These are phyloP conservation scores for Ilyonectria robusta DNA, from an alignment of 2,329 filamentous ascomycete species.

Conservation along the genomic window DNA sequence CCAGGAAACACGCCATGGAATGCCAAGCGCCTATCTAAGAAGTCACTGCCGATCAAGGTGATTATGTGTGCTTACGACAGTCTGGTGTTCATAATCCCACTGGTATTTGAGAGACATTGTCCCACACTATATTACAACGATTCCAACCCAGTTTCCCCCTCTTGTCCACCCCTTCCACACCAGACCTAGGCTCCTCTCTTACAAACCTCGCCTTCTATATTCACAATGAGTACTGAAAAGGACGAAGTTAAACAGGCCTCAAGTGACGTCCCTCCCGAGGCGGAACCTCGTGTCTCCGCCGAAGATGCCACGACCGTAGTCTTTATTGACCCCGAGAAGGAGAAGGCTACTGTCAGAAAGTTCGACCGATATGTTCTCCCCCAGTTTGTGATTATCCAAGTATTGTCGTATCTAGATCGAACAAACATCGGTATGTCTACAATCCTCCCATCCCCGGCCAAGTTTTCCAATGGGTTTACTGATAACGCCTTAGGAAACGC, in stretches of 20 bases:
- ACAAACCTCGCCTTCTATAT: neutral
- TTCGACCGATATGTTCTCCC: conserved; percentile 7
- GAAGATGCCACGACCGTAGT: conserved; percentile 3
- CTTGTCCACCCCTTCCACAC: neutral
- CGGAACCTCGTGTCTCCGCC: neutral
- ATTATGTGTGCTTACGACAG: neutral
- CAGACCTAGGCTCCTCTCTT: neutral
- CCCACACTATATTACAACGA: neutral
- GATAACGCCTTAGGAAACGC: conserved; percentile 10
- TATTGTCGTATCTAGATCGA: conserved; percentile 10
- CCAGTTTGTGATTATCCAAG: conserved; percentile 5
- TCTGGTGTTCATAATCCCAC: neutral
- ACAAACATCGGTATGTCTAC: conserved; percentile 5
- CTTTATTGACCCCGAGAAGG: conserved; percentile 15
- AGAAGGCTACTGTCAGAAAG: conserved; percentile 8
- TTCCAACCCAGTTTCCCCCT: neutral
- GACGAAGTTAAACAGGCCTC: neutral
- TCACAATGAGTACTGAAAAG: neutral
- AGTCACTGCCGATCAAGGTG: neutral
- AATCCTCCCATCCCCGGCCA: neutral
- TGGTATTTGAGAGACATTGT: neutral
- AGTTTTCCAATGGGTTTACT: neutral
- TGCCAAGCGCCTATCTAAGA: neutral
- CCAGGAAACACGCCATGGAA: neutral
- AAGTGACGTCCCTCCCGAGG: neutral